Evolutionary conservation across 208 protist species (phyloP).

Genomic region (Trypanosoma congolense): DNA sequence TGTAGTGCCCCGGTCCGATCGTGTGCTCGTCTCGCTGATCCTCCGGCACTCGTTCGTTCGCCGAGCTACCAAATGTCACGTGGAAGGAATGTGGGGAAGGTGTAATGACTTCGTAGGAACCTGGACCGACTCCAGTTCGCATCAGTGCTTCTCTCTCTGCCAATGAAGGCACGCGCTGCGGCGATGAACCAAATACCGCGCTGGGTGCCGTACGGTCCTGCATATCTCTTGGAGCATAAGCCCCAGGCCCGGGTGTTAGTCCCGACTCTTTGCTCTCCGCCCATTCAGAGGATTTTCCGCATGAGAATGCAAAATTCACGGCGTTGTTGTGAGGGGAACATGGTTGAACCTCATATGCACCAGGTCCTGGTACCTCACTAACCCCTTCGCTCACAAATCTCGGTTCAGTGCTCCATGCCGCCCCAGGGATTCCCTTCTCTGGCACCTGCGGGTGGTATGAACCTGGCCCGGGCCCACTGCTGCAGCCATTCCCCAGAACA

Average conservation of each 20-base stretch:
- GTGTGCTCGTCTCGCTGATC: neutral
- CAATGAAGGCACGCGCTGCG: neutral
- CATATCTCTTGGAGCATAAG: conserved; percentile 13
- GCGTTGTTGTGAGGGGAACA: neutral
- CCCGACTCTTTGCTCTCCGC: neutral
- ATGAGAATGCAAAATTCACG: neutral
- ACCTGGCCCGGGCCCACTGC: neutral
- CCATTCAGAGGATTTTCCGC: neutral
- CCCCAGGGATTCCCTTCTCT: neutral
- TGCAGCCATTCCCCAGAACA: neutral
- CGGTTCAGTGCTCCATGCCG: neutral
- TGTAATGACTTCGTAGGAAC: conserved; percentile 33
- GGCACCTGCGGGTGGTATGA: neutral
- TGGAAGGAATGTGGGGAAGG: conserved; percentile 4
- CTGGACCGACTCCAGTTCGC: conserved; percentile 23
- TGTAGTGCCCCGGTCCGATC: conserved; percentile 11
- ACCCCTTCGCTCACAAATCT: neutral
- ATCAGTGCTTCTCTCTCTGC: neutral
- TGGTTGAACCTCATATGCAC: neutral
- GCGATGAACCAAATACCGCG: conserved; percentile 17
- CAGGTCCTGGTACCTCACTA: conserved; percentile 1
- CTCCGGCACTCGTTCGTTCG: neutral
- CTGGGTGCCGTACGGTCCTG: conserved; percentile 1
- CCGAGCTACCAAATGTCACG: conserved; percentile 3
- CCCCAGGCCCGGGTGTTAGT: conserved; percentile 23